A percentile compares a stretch with the other conserved stretches of the same genome.
Evolutionary conservation across 371 early-diverging fungal species (phyloP).

Genomic region (Circinella umbellata): DNA sequence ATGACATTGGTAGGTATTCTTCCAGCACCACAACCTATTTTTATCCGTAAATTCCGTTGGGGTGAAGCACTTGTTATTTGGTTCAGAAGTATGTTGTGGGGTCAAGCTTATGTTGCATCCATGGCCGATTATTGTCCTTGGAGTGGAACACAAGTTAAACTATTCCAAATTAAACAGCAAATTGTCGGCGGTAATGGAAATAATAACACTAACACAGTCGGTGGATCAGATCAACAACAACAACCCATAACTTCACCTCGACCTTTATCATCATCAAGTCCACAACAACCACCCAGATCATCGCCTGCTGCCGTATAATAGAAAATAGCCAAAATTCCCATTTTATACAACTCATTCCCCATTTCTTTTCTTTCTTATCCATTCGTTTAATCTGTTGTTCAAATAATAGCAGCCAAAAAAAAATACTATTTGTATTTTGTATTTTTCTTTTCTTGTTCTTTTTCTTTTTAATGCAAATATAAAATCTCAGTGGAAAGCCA

Average conservation of each 20-base stretch:
- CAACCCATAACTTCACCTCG: background rate
- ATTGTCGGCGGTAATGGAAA: background rate
- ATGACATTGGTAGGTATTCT: slow-evolving; percentile 46
- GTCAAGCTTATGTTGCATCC: slow-evolving; percentile 62
- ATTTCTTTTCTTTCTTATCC: too few species aligned
- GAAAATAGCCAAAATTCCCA: background rate
- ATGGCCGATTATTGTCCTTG: slow-evolving; percentile 61
- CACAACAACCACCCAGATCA: slow-evolving; percentile 3
- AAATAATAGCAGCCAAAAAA: too few species aligned
- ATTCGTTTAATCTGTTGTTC: too few species aligned
- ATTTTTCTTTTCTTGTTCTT: too few species aligned
- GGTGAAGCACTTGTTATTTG: slow-evolving; percentile 64
- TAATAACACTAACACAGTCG: background rate
- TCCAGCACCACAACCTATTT: slow-evolving; percentile 43
- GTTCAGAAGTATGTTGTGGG: slow-evolving; percentile 73
- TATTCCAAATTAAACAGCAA: slow-evolving; percentile 62
- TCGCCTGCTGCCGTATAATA: slow-evolving; percentile 1
- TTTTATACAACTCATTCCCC: background rate
- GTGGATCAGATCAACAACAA: background rate
- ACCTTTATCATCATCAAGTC: background rate
- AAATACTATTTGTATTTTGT: too few species aligned
- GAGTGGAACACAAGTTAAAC: slow-evolving; percentile 65
- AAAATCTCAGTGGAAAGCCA: too few species aligned
- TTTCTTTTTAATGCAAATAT: too few species aligned
- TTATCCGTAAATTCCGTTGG: slow-evolving; percentile 60